Evolutionary conservation across 805 yeast species (phyloP), one percentile per base, ranked within the genome.

Genomic region (Geotrichum ghanense): DNA sequence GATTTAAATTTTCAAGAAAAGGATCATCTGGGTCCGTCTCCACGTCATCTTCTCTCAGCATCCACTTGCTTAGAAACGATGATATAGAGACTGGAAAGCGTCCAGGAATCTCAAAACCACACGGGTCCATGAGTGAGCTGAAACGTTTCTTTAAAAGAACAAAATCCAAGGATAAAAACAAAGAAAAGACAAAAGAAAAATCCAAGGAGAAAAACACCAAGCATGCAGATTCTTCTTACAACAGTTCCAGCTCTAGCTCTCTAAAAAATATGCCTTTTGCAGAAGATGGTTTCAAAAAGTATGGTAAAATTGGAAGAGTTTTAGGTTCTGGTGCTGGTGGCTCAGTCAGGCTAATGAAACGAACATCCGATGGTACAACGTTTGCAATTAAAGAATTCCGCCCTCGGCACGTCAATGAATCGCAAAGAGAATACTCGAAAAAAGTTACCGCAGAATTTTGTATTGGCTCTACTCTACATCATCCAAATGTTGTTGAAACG

Each of bases 241-340:
- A 21, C 41, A 40, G 5, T 34, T 40, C 42, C 39, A 37, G 43
- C 43, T 21, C 37, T 43, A 44, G 25, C 43, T 27, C 42, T 37
- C 44, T 22, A 46, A 42, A 39, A 23, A 48, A 42, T 41, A 53
- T 62, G 49, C 71, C 72, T 16, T 69, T 66, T 49, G 62, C 60
- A 45, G 73, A 68, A 43, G 65, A 61, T 35, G 66, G 67, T 9
- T 62, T 76, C 48, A 72, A 77, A 45, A 81, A 82, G 55, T 87
- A 86, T 63, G 92, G 94, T 37, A 71, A 78, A 21, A 74, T 81
- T 1, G 94, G 94, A 10, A 74, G 74, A 51, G 69, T 81, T 20
- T 68, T 87, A 44, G 97, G 97, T 20, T 79, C 89, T 48, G 97
- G 97, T 12, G 97, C 97, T 1, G 89, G 95, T 21, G 97, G 97